Evolutionary conservation across 345 rosid genomes (phyloP).

Genomic region (Clarkia xantiana): DNA sequence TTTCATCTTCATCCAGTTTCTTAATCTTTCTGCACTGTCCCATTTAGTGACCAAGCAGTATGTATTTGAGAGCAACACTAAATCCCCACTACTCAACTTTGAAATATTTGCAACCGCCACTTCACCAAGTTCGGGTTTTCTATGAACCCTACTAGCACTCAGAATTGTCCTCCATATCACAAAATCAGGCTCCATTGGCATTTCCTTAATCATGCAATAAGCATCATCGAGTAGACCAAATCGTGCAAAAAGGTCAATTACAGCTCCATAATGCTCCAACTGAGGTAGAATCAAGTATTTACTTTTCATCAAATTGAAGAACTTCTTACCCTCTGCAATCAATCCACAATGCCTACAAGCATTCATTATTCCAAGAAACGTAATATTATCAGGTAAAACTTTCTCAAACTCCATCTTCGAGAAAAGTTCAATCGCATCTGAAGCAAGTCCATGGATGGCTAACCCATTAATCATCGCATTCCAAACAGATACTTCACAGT

Average conservation of each 20-base stretch:
- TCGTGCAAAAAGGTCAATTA: constrained; percentile 65
- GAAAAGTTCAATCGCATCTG: constrained; percentile 36
- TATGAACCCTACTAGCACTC: constrained; percentile 50
- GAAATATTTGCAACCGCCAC: constrained; percentile 47
- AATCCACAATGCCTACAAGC: constrained; percentile 65
- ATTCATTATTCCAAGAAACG: constrained; percentile 52
- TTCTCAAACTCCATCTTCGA: constrained; percentile 39
- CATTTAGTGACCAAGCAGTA: constrained; percentile 55
- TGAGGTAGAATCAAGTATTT: constrained; percentile 34
- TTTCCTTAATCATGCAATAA: constrained; percentile 34
- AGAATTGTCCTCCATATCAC: constrained; percentile 82
- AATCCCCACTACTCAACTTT: constrained; percentile 48
- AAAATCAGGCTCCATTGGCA: constrained; percentile 63
- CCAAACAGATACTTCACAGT: constrained; percentile 52
- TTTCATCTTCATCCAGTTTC: constrained; percentile 49
- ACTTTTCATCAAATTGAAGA: constrained; percentile 41
- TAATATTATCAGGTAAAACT: constrained; percentile 50
- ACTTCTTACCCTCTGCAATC: constrained; percentile 41
- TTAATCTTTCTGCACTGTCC: constrained; percentile 44
- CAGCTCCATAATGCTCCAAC: constrained; percentile 67
- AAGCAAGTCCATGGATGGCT: constrained; percentile 59
- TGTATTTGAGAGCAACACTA: constrained; percentile 59
- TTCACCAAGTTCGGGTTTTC: constrained; percentile 41
- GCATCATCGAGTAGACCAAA: constrained; percentile 65
- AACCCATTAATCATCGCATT: constrained; percentile 69